These are phyloP conservation scores for Populus simonii DNA, from an alignment of 345 rosid genomes.

Conservation along the genomic window DNA sequence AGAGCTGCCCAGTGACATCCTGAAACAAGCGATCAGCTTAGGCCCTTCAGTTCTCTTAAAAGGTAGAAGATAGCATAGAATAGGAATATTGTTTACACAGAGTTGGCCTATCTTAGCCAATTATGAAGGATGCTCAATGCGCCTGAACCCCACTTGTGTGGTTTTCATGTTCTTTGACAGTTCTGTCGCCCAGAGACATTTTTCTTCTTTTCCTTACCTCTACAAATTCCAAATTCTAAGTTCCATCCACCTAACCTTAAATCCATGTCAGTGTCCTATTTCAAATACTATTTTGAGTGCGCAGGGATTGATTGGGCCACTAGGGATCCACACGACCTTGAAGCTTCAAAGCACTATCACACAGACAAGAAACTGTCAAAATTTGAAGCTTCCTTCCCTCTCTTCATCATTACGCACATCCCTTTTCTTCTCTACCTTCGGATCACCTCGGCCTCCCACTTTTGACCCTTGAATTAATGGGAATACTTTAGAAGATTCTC, in stretches of 20 bases:
- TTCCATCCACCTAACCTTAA: neutral
- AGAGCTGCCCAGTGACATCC: too few relatives aligned
- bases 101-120: neutral
- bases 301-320: conserved; percentile 13
- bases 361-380: neutral
- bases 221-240: neutral
- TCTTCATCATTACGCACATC: conserved; percentile 4
- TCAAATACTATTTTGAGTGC: neutral
- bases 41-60: neutral
- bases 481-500: conserved; percentile 31
- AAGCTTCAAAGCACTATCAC: neutral
- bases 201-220: neutral
- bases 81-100: neutral
- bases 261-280: conserved; percentile 1
- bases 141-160: neutral
- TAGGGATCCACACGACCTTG: neutral
- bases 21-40: too few relatives aligned
- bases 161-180: neutral
- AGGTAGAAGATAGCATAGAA: neutral
- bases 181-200: neutral
- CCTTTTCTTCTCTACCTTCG: neutral
- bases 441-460: conserved; percentile 8
- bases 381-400: conserved; percentile 3
- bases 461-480: conserved; percentile 2
- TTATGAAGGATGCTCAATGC: too few relatives aligned